phyloP scores from a whole-genome alignment of 371 early-diverging fungal species.

The Rhizopus sp. region DNA sequence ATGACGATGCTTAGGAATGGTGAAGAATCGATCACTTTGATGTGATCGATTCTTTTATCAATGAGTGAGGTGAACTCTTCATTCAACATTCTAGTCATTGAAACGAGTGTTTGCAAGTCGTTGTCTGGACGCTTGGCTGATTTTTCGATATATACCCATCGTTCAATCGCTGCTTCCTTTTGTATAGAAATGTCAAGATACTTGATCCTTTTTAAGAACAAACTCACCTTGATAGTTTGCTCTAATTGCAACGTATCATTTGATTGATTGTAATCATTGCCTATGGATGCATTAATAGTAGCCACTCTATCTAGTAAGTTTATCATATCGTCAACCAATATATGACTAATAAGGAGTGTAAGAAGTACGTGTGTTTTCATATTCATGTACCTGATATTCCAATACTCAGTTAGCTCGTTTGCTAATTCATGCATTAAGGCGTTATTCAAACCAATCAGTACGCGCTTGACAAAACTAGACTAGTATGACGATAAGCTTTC shows the following conservation, averaged over 20 bases:
- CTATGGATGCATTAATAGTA: constrained; percentile 25
- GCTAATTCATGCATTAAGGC: constrained; percentile 18
- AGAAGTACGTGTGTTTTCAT: background rate
- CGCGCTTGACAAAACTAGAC: constrained; percentile 15
- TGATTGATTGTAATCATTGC: constrained; percentile 19
- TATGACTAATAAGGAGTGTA: constrained; percentile 10
- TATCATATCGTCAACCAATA: constrained; percentile 26
- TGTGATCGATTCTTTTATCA: constrained; percentile 13
- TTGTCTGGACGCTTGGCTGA: constrained; percentile 15
- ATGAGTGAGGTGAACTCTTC: constrained; percentile 25
- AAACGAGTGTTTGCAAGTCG: constrained; percentile 16
- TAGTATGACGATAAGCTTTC: background rate
- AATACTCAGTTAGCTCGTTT: constrained; percentile 30
- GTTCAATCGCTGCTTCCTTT: constrained; percentile 34
- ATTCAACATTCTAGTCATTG: constrained; percentile 25
- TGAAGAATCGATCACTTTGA: constrained; percentile 8
- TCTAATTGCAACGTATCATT: constrained; percentile 23
- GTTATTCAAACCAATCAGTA: constrained; percentile 23
- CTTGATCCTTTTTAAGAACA: background rate
- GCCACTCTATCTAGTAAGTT: constrained; percentile 27
- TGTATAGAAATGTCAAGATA: background rate
- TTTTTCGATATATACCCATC: constrained; percentile 32
- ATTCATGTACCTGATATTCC: constrained; percentile 26
- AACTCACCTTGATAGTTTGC: constrained; percentile 31
- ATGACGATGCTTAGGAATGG: constrained; percentile 32